Conservation (phyloP, 257 asterid genomes). For the Jacaranda copaia region DNA sequence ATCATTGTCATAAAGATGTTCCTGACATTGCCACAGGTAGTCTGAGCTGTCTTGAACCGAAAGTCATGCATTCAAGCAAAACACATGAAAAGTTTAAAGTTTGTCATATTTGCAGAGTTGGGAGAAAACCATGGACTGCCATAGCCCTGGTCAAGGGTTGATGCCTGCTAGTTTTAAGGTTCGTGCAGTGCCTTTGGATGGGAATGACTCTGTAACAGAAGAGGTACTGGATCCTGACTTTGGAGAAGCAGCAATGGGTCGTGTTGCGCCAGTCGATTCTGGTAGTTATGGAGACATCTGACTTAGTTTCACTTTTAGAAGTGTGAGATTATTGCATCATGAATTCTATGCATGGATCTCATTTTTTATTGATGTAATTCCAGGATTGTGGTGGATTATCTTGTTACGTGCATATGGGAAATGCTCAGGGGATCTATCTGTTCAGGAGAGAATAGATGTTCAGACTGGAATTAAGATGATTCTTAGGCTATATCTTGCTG, state of each 20-base stretch:
- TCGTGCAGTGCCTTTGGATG: constrained; percentile 69
- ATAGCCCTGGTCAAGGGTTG: constrained; percentile 87
- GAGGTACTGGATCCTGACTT: constrained; percentile 83
- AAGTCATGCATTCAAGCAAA: not conserved
- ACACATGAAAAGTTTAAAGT: not conserved
- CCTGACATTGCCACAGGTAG: not conserved
- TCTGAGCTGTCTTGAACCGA: not conserved
- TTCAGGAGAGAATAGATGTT: constrained; percentile 81
- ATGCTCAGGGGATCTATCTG: constrained; percentile 73
- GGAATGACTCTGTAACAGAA: constrained; percentile 66
- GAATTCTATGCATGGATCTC: constrained; percentile 15
- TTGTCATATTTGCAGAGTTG: constrained; percentile 59
- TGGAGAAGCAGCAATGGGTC: constrained; percentile 89
- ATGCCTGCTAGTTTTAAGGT: constrained; percentile 89
- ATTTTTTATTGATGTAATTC: constrained; percentile 17
- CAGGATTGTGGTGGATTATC: constrained; percentile 90
- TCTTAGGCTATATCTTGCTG: constrained; percentile 76
- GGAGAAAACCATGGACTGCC: constrained; percentile 88
- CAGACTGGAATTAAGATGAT: constrained; percentile 89
- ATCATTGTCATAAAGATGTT: not conserved
- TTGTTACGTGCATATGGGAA: constrained; percentile 84
- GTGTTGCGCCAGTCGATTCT: constrained; percentile 86
- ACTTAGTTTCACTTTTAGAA: constrained; percentile 19
- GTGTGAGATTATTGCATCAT: constrained; percentile 15
- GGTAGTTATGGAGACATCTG: constrained; percentile 46